Base-by-base conservation (phyloP, 1,139 yeast species). In the Candida sojae region DNA sequence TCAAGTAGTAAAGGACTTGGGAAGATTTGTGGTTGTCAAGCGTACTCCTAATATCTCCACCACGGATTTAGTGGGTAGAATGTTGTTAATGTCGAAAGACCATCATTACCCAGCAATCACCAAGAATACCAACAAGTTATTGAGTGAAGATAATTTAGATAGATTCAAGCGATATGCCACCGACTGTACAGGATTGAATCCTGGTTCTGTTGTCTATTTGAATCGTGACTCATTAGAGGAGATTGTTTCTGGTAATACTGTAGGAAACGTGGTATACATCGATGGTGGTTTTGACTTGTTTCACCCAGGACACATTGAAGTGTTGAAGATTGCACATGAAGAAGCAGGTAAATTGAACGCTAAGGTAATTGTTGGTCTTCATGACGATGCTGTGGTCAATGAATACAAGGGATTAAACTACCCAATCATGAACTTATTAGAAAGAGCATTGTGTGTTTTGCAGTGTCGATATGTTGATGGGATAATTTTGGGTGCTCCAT, bases 1-100 rank as follows among this genome's bases (percentile, higher is more conserved):
- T 68, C 87, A 86, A 53, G 76, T 67, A 25, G 90, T 92, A 53
- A 92, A 92, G 65, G 92, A 89, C 48, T 69, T 83, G 64, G 96
- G 96, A n/a, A 72, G 92, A 57, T 89, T 92, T 65, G 80, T 86
- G 32, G 92, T 90, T 21, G 98, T 93, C 38, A 91, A 89, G 65
- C 75, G 99, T 56, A 93, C 99, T 0, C 95, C 93, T 7, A 92
- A 92, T 61, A 95, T 93, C 45, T 86, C 95, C 53, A 93, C 99
- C 6, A 93, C 99, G 0, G 98, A 93, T 64, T 77, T 93, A 51
- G 97, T 93, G 42, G 96, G 93, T n/a, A 75, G 98, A 49, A 88
- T 93, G 86, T 75, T 92, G 52, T 72, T 84, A 49, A 75, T 76
- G 59, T 73, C 81, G 44, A 82, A 79, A 53, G 68, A 63, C 30